Percentiles rank a stretch among this genome's conserved stretches.
These are phyloP conservation scores for Beta vulgaris DNA, from an alignment of 148 eudicot species.

Conservation along the genomic window DNA sequence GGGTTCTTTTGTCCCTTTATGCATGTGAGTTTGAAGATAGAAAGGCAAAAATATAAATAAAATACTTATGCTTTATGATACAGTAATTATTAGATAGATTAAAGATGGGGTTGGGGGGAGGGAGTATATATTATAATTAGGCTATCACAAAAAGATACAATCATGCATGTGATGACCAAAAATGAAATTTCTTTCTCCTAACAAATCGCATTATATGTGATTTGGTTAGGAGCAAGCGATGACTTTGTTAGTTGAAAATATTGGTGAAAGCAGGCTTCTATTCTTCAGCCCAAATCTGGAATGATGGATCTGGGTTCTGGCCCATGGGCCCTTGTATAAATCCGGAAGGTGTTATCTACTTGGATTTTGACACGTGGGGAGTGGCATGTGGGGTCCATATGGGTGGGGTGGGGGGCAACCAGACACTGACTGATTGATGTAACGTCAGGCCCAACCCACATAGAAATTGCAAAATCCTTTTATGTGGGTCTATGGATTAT, in stretches of 20 bases:
- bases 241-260: not conserved
- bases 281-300: slow-evolving; percentile 31
- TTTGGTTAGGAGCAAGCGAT: not conserved
- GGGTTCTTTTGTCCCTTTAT: slow-evolving; percentile 40
- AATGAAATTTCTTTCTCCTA: slow-evolving; percentile 2
- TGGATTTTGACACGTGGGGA: slow-evolving; percentile 27
- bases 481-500: slow-evolving; percentile 26
- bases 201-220: slow-evolving; percentile 11
- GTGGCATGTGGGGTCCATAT: slow-evolving; percentile 18
- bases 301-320: slow-evolving; percentile 22
- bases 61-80: slow-evolving; percentile 21
- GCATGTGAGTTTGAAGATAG: slow-evolving; percentile 34
- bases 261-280: slow-evolving; percentile 1
- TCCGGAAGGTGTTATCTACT: slow-evolving; percentile 13
- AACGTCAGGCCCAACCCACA: slow-evolving; percentile 33
- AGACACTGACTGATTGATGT: slow-evolving; percentile 30
- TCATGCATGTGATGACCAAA: slow-evolving; percentile 37
- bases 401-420: slow-evolving; percentile 23
- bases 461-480: slow-evolving; percentile 23
- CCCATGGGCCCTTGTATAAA: slow-evolving; percentile 17
- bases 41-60: slow-evolving; percentile 15
- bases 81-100: slow-evolving; percentile 37
- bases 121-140: slow-evolving; percentile 26
- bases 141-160: slow-evolving; percentile 20
- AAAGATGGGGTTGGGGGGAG: slow-evolving; percentile 15